These are phyloP conservation scores for Paragyromitra xinjiangensis DNA, from an alignment of 495 filamentous ascomycete species.

Conservation along the genomic window DNA sequence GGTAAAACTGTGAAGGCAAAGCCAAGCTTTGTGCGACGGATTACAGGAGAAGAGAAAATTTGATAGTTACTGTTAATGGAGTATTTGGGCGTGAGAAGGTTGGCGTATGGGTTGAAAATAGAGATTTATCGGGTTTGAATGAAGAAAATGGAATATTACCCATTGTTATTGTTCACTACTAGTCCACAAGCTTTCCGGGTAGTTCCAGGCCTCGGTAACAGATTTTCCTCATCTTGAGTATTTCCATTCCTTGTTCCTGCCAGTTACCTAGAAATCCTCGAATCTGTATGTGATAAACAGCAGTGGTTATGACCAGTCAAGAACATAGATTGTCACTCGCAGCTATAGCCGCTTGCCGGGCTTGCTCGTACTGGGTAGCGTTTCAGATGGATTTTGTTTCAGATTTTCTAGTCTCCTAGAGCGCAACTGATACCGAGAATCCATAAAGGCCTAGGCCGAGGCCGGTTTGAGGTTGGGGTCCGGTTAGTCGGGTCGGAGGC, in stretches of 20 bases:
- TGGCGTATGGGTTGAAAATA: neutral
- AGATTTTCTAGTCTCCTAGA: neutral
- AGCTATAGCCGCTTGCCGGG: neutral
- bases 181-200: neutral
- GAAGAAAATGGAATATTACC: neutral
- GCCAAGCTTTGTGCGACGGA: neutral
- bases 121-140: neutral
- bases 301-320: neutral
- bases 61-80: neutral
- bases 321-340: slow-evolving; percentile 17
- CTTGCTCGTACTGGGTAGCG: neutral
- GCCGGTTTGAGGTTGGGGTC: neutral
- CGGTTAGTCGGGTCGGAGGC: no score
- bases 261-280: no score
- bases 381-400: neutral
- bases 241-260: neutral
- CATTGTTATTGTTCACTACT: neutral
- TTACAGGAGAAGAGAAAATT: neutral
- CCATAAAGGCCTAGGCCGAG: neutral
- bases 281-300: neutral
- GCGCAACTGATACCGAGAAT: neutral
- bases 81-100: neutral
- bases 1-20: slow-evolving; percentile 4
- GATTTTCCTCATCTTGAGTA: neutral
- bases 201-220: neutral